Percentiles rank a stretch among this genome's conserved stretches.
Conservation (phyloP, 2,329 filamentous ascomycete genomes). For the Colletotrichum eleusines region DNA sequence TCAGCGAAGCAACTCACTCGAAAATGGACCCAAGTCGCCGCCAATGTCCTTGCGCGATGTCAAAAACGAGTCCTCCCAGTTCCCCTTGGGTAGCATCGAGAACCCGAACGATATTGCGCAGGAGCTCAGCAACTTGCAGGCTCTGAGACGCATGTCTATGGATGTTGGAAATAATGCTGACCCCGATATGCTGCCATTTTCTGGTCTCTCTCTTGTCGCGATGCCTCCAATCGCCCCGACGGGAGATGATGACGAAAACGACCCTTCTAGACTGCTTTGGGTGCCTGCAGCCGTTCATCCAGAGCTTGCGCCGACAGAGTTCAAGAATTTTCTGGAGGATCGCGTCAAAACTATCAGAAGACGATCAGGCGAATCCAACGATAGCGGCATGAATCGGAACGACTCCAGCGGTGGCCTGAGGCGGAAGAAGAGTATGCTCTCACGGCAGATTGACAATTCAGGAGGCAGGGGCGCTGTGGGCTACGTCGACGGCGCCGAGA, state of each 20-base stretch:
- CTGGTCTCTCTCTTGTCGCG: slow-evolving; percentile 72
- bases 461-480: slow-evolving; percentile 68
- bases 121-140: slow-evolving; percentile 92
- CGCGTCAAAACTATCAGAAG: slow-evolving; percentile 90
- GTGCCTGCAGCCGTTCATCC: slow-evolving; percentile 95
- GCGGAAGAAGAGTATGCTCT: slow-evolving; percentile 96
- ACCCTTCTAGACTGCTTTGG: slow-evolving; percentile 92
- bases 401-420: slow-evolving; percentile 72
- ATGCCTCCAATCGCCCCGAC: slow-evolving; percentile 80
- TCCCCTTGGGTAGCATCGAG: slow-evolving; percentile 90
- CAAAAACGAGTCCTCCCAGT: slow-evolving; percentile 76
- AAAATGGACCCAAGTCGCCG: slow-evolving; percentile 61
- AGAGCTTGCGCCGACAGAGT: slow-evolving; percentile 93
- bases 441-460: slow-evolving; percentile 85
- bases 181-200: slow-evolving; percentile 82
- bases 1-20: slow-evolving; percentile 57
- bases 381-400: slow-evolving; percentile 63
- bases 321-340: slow-evolving; percentile 96
- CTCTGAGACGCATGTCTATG: slow-evolving; percentile 93
- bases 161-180: slow-evolving; percentile 81
- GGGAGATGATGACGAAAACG: slow-evolving; percentile 83
- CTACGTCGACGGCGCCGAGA: slow-evolving; percentile 87
- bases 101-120: slow-evolving; percentile 90
- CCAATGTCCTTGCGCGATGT: slow-evolving; percentile 66
- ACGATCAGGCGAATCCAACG: slow-evolving; percentile 79